Percentiles rank a stretch among this genome's conserved stretches.
Evolutionary conservation across 176 grass and related monocot species (phyloP).

Genomic region (Lolium rigidum): DNA sequence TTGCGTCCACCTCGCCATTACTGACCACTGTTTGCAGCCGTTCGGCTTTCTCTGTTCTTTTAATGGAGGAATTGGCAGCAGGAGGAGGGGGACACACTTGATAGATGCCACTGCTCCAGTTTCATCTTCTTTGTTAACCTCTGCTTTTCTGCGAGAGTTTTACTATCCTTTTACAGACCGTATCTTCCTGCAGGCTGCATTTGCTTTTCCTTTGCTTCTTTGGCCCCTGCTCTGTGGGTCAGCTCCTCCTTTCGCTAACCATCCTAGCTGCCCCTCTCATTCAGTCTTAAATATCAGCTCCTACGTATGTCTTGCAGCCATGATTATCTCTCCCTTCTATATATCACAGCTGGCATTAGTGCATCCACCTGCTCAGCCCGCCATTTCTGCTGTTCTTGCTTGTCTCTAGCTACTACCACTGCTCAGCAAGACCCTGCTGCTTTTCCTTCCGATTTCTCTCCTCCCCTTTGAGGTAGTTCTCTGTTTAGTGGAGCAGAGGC

Average conservation of each 20-base stretch:
- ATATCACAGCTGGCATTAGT: slow-evolving; percentile 4
- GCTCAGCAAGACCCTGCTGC: neutral
- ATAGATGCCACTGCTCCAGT: slow-evolving; percentile 7
- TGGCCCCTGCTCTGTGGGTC: slow-evolving; percentile 35
- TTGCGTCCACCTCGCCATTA: slow-evolving; percentile 40
- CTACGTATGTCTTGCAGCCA: neutral
- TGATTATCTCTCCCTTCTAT: slow-evolving; percentile 5
- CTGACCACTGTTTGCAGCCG: slow-evolving; percentile 26
- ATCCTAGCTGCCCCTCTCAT: slow-evolving; percentile 18
- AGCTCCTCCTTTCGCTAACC: neutral
- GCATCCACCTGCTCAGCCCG: neutral
- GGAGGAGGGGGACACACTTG: slow-evolving; percentile 26
- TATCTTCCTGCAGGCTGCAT: slow-evolving; percentile 55
- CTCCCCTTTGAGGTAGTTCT: neutral
- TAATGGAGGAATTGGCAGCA: slow-evolving; percentile 31
- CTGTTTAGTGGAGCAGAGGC: neutral
- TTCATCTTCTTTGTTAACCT: slow-evolving; percentile 24
- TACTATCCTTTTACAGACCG: slow-evolving; percentile 3
- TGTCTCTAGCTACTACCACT: neutral
- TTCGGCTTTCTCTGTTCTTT: slow-evolving; percentile 42
- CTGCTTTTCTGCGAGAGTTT: slow-evolving; percentile 12
- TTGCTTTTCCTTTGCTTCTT: slow-evolving; percentile 37
- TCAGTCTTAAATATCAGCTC: slow-evolving; percentile 29
- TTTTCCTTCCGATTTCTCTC: neutral
- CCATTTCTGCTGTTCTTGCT: slow-evolving; percentile 28